Evolutionary conservation across 345 rosid species (phyloP).

Genomic region (Erucastrum elatum): DNA sequence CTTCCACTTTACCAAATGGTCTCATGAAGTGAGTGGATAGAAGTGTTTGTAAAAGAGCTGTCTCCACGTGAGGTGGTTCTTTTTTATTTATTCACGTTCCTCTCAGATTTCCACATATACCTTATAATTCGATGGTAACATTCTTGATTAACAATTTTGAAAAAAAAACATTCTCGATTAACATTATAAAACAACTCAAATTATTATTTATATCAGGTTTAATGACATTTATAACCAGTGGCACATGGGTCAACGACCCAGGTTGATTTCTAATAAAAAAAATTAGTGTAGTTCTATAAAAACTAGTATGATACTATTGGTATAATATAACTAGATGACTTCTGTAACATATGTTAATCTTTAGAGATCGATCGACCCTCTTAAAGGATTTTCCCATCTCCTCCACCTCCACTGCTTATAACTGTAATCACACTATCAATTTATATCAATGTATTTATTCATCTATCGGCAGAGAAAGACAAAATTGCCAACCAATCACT

Average conservation of each 20-base stretch:
- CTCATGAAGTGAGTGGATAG: conserved; percentile 28
- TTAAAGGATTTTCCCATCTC: no score
- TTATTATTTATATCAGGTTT: background rate
- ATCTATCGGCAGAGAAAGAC: conserved; percentile 14
- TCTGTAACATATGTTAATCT: no score
- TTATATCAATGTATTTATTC: background rate
- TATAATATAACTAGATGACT: no score
- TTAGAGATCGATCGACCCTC: no score
- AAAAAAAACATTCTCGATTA: background rate
- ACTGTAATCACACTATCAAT: background rate
- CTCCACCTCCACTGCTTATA: background rate
- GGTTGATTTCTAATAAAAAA: no score
- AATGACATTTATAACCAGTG: background rate
- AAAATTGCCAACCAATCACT: conserved; percentile 29
- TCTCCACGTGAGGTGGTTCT: conserved; percentile 38
- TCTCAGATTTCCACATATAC: conserved; percentile 16
- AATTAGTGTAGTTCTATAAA: no score
- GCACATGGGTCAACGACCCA: no score
- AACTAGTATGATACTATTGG: no score
- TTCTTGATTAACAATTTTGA: background rate
- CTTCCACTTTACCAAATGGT: conserved; percentile 22
- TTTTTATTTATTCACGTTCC: conserved; percentile 27
- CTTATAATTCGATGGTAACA: conserved; percentile 20
- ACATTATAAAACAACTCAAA: background rate
- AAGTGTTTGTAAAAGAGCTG: conserved; percentile 29